Evolutionary conservation across 2,329 filamentous ascomycete genomes (phyloP).

Genomic region (Diplodia corticola): DNA sequence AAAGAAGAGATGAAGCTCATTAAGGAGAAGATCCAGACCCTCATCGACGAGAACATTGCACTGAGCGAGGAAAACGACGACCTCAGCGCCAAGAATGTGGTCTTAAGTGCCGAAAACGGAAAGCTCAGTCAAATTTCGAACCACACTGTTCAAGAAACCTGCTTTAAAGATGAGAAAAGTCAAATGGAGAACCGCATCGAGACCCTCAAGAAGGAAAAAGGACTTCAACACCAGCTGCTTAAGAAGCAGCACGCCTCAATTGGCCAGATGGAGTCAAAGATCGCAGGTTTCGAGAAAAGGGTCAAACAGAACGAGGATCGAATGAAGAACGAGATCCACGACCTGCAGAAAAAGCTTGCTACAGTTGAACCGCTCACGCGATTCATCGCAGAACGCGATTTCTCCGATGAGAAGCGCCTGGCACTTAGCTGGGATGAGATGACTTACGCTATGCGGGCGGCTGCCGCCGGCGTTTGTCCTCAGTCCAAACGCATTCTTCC

Average conservation of each 20-base stretch:
- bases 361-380: neutral
- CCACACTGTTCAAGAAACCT: neutral
- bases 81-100: neutral
- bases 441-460: neutral
- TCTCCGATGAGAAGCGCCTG: neutral
- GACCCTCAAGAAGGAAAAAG: neutral
- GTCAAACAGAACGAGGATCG: neutral
- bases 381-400: neutral
- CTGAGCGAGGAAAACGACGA: neutral
- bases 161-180: neutral
- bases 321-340: neutral
- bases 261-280: neutral
- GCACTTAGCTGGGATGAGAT: neutral
- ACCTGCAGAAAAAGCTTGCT: neutral
- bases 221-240: neutral
- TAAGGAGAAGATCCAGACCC: neutral
- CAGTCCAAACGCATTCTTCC: neutral
- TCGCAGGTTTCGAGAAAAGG: neutral
- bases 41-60: neutral
- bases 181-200: neutral
- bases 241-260: no score
- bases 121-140: no score
- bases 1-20: neutral
- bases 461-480: neutral
- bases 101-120: no score